Evolutionary conservation across 2,329 filamentous ascomycete species (phyloP), one percentile per base, ranked within the genome.

Genomic region (Pestalotiopsis fici): DNA sequence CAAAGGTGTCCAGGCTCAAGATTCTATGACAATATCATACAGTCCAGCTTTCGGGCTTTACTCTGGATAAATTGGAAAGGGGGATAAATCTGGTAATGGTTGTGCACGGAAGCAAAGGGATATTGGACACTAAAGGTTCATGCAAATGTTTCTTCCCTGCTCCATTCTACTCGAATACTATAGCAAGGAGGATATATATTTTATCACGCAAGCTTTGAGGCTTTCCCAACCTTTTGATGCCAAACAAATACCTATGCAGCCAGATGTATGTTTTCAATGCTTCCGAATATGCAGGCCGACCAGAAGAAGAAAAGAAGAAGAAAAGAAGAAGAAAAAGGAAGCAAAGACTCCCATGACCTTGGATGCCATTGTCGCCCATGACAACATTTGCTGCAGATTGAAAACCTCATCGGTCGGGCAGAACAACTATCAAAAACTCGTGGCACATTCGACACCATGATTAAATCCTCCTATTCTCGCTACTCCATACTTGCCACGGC

Each of bases 401-500:
- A 35, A 35, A 6, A 6, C 2, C 31, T 35, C 31, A 7, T 35
- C 11, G 31, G 11, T 11, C 31, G 31, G 31, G 6, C 31, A 35
- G 31, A 6, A 35, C 31, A 35, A 35, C n/a, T n/a, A n/a, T 35
- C 31, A 35, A 35, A 6, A 35, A 35, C 31, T 3, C n/a, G 9
- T 18, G 43, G 43, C 43, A 21, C 18, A 18, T 9, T 50, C 15
- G 43, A 21, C 43, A 18, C 39, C 39, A 18, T n/a, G 9, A 35
- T 60, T 37, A 86, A 35, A 86, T 81, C 65, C 80, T 77, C 71
- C 78, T 74, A 73, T 86, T 87, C 74, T 86, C 84, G 6, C 83
- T 82, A 71, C 82, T 81, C 64, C 86, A 80, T 55, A 82, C 77
- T 73, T 86, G 83, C 83, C 83, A 86, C 37, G 85, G 80, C 1